These are phyloP conservation scores for Sanghuangporus weigelae DNA, from an alignment of 1,284 basidiomycete genomes.

Conservation along the genomic window DNA sequence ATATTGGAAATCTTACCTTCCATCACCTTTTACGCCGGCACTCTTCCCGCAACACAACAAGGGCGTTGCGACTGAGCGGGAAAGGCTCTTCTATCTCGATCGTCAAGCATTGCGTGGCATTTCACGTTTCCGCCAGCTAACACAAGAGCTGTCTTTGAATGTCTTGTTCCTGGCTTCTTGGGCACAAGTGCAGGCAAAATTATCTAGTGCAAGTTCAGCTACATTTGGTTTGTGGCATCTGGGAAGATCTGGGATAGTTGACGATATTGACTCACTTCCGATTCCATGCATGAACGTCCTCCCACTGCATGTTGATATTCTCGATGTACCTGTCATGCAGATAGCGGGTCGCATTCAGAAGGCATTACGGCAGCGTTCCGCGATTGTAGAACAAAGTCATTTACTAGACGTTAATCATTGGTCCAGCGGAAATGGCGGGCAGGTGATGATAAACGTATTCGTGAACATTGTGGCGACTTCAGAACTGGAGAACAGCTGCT, in stretches of 20 bases:
- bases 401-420: constrained; percentile 34
- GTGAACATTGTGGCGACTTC: constrained; percentile 40
- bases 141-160: constrained; percentile 32
- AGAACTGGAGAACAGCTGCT: constrained; percentile 13
- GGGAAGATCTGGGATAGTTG: constrained; percentile 34
- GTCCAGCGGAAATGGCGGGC: constrained; percentile 28
- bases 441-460: constrained; percentile 39
- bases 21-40: constrained; percentile 25
- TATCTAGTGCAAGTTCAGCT: constrained; percentile 27
- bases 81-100: constrained; percentile 22
- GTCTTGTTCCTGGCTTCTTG: constrained; percentile 41
- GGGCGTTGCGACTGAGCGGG: constrained; percentile 8
- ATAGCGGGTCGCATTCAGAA: constrained; percentile 26
- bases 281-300: constrained; percentile 45
- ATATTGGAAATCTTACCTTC: constrained; percentile 38
- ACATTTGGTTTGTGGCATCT: constrained; percentile 46
- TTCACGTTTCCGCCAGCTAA: constrained; percentile 25
- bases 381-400: constrained; percentile 38
- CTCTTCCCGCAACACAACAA: constrained; percentile 29
- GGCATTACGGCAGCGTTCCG: constrained; percentile 34
- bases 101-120: constrained; percentile 22
- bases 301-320: constrained; percentile 32
- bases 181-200: constrained; percentile 36
- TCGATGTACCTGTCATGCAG: constrained; percentile 5
- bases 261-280: constrained; percentile 34